phyloP scores from a whole-genome alignment of 768 basidiomycete genomes.

The Amanita subjunquillea region DNA sequence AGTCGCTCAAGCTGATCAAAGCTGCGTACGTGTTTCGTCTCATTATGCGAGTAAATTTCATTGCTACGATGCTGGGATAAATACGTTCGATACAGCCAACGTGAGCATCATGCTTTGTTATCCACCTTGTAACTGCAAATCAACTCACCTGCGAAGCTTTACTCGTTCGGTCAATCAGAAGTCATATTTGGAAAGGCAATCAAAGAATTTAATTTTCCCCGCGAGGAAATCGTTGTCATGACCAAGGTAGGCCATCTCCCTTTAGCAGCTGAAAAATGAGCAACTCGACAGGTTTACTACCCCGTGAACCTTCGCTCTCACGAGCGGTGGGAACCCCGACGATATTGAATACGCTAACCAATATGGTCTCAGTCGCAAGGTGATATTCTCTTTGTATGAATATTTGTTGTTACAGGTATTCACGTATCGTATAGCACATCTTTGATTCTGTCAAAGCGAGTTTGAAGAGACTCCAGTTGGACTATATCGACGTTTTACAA shows the following conservation, averaged over 20 bases:
- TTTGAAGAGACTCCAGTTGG: conserved; percentile 42
- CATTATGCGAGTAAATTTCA: neutral
- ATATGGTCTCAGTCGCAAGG: conserved; percentile 28
- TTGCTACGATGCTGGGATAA: neutral
- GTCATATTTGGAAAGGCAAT: neutral
- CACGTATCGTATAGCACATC: conserved; percentile 28
- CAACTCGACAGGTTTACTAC: neutral
- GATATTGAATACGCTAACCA: conserved; percentile 39
- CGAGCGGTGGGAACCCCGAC: conserved; percentile 17
- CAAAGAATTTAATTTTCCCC: neutral
- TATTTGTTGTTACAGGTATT: no score
- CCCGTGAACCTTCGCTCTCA: neutral
- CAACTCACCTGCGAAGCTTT: neutral
- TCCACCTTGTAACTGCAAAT: neutral
- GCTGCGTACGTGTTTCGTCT: no score
- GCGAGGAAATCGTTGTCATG: neutral
- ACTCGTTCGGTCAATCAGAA: neutral
- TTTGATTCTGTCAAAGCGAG: conserved; percentile 40
- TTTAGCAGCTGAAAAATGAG: neutral
- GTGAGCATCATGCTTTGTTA: neutral
- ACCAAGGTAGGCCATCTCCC: neutral
- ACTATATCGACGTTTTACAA: conserved; percentile 52
- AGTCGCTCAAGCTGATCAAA: neutral
- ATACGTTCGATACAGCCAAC: no score
- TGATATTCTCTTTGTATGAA: conserved; percentile 6